A percentile compares a stretch with the other conserved stretches of the same genome.
phyloP scores from a whole-genome alignment of 345 rosid species.

The Theobroma cacao region DNA sequence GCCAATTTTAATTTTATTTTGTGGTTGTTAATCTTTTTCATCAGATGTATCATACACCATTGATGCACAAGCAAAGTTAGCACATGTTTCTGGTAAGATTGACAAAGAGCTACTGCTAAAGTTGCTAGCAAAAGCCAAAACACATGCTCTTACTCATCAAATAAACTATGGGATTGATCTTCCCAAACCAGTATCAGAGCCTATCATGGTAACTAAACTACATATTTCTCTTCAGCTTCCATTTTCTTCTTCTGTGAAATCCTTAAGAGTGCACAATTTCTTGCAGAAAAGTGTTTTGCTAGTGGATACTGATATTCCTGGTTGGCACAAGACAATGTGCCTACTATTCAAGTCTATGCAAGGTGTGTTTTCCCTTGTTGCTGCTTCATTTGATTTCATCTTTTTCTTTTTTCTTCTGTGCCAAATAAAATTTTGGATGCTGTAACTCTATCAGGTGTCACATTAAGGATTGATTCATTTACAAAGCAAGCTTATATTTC shows the following conservation, averaged over 20 bases:
- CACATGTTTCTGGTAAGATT: not conserved
- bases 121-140: not conserved
- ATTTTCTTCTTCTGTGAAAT: not conserved
- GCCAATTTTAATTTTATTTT: not conserved
- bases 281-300: conserved; percentile 3
- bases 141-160: not conserved
- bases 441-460: not conserved
- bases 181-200: not conserved
- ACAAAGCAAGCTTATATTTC: not conserved
- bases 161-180: not conserved
- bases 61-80: not conserved
- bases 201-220: not conserved
- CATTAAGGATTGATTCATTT: not conserved
- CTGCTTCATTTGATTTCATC: no score
- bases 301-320: conserved; percentile 12
- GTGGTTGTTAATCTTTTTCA: not conserved
- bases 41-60: not conserved
- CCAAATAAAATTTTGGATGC: not conserved
- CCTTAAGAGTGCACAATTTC: not conserved
- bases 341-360: not conserved
- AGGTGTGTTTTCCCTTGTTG: not conserved
- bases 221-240: not conserved
- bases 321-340: not conserved
- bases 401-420: no score
- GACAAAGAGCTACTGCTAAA: not conserved